Evolutionary conservation across 2,329 filamentous ascomycete genomes (phyloP).

Genomic region (Pyricularia sp.): DNA sequence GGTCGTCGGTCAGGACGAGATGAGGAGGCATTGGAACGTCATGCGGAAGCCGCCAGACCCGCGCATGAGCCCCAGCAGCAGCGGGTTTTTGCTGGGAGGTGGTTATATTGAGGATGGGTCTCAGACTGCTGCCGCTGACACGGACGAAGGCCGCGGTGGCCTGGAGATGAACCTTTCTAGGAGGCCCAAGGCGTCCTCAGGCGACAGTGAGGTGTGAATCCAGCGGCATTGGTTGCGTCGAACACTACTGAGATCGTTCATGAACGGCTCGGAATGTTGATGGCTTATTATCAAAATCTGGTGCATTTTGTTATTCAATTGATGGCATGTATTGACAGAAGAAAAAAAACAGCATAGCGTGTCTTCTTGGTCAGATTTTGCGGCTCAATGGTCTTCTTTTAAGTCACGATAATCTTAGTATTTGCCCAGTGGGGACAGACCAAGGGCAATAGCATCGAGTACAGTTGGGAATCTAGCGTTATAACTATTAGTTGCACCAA

Average conservation of each 20-base stretch:
- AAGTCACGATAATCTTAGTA: background rate
- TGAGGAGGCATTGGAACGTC: constrained; percentile 54
- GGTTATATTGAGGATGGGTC: constrained; percentile 11
- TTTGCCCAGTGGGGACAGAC: background rate
- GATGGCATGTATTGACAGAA: background rate
- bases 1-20: constrained; percentile 43
- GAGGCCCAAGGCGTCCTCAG: background rate
- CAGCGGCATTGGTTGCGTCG: background rate
- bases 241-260: background rate
- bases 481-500: too few species aligned
- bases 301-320: background rate
- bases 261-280: background rate
- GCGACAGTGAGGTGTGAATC: background rate
- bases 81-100: background rate
- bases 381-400: background rate
- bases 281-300: background rate
- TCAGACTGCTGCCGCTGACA: background rate
- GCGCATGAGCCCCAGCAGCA: constrained; percentile 7
- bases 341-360: background rate
- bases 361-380: background rate
- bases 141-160: constrained; percentile 5
- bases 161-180: constrained; percentile 8
- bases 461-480: background rate
- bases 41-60: constrained; percentile 24
- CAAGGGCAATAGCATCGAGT: background rate